Base-by-base conservation (phyloP, 164 flowering plant species). In the Malania oleifera region DNA sequence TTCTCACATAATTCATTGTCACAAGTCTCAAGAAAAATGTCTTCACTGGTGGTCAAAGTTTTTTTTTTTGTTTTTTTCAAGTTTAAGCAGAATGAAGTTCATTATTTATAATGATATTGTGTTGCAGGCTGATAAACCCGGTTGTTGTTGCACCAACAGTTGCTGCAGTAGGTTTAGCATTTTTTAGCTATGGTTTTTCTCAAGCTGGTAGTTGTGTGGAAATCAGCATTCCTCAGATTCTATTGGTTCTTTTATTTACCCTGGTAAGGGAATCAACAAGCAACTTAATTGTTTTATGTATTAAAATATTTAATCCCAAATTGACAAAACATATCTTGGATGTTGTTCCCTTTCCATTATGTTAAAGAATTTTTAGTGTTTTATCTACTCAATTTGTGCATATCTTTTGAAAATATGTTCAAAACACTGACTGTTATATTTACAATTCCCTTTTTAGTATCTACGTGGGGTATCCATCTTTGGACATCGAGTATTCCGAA, bases 151-250 rank as follows among this genome's bases (percentile, higher is more conserved):
- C 91, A 29, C 95, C 98, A 47, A 89, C 96, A 34, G 78, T 89
- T 70, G 93, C 93, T 75, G 96, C 93, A 31, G 79, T 89, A 23
- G 96, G 98, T 67, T 81, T 92, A 73, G 89, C 98, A 53, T 92
- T 87, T 76, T 82, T 89, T 60, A 85, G 85, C 81, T 92, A 77
- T 68, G 96, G 96, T 25, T 92, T 92, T 68, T 85, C 98, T 57
- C 93, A 87, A 66, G 96, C 91, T 67, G 96, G 96, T 56, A 77
- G 73, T 43, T 92, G 98, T 67, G 79, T 89, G 48, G 96, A 87
- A 67, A 80, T 89, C 62, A 84, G 93, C 78, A 67, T 89, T 68
- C 96, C 96, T 0, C 75, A 57, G 67, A 79, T 92, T 73, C 19
- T 79, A 1, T 64, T 92, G 76, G 73, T 87, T 74, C 87, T 92